These are phyloP conservation scores for Venturia carpophila DNA, from an alignment of 2,329 filamentous ascomycete species.

Conservation along the genomic window DNA sequence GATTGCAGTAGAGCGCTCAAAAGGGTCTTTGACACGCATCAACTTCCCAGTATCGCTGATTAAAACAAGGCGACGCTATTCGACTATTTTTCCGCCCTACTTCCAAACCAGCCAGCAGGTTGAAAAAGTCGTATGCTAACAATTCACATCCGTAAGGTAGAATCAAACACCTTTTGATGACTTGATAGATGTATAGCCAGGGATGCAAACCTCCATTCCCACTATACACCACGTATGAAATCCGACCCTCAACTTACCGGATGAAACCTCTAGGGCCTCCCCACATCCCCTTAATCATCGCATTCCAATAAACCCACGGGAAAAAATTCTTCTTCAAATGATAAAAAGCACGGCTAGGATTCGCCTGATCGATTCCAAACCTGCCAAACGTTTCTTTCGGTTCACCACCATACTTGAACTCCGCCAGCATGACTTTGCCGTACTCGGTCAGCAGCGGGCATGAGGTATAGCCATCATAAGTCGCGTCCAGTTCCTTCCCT, in stretches of 20 bases:
- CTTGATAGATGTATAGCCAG: neutral
- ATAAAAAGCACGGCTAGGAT: constrained; percentile 51
- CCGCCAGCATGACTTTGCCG: constrained; percentile 55
- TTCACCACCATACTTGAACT: constrained; percentile 57
- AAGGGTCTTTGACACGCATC: too few species aligned
- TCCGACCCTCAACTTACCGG: neutral
- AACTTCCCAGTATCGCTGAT: too few species aligned
- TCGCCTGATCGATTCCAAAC: constrained; percentile 51
- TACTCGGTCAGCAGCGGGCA: constrained; percentile 41
- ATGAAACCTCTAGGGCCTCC: constrained; percentile 49
- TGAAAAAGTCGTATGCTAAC: too few species aligned
- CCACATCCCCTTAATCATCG: constrained; percentile 56
- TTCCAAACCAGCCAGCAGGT: too few species aligned
- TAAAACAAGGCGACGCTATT: too few species aligned
- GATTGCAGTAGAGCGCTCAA: too few species aligned
- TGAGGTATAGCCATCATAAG: constrained; percentile 35
- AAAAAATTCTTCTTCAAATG: constrained; percentile 61
- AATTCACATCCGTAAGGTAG: too few species aligned
- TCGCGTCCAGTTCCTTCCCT: constrained; percentile 24
- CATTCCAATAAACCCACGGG: constrained; percentile 56
- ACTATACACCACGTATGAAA: neutral
- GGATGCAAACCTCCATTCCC: neutral
- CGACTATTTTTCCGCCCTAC: too few species aligned
- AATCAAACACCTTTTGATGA: too few species aligned
- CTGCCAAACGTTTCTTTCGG: constrained; percentile 56